Evolutionary conservation across 805 yeast genomes (phyloP), one percentile per base, ranked within the genome.

Genomic region (Kluyveromyces dobzhanskii): DNA sequence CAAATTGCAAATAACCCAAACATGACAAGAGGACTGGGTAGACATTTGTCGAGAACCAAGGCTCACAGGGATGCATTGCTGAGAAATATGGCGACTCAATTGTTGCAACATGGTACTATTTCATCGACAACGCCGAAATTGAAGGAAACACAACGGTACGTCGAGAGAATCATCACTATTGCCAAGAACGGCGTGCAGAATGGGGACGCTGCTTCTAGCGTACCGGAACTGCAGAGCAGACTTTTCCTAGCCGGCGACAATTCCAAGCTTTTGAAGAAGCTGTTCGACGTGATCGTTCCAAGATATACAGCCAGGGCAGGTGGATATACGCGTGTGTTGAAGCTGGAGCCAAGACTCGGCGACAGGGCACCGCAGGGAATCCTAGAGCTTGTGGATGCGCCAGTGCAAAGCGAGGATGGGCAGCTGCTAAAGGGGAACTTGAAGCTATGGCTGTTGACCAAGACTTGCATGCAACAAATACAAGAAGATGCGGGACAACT

Each of bases 301-400:
- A 69, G 94, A 41, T 88, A 83, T 54, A 53, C 65, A 3, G 52
- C 61, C 17, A 74, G 95, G 63, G 55, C 61, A 1, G 84, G 86
- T 44, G 97, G 97, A 1, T 90, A 80, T 65, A 86, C 97, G 3
- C 75, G 97, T 49, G 75, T 90, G 39, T 64, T 87, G 45, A 79
- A 75, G 49, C 66, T 92, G 44, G 97, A 92, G 60, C 86, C 88
- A 13, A 71, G 97, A 48, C 61, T 80, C 34, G 88, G 92, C 40
- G 98, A 92, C 58, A 82, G 78, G 44, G 95, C 97, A 0, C 88
- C 88, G 24, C 92, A 85, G 70, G 79, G 92, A 0, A 78, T 88
- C 7, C 55, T 92, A 39, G 98, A 92, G 61, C 67, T 92, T 35
- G 94, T 90, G 1, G 95, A 84, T 50, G 76, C 80, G 3, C 61